These are phyloP conservation scores for Wickerhamiella parazyma DNA, from an alignment of 805 yeast genomes.

Conservation along the genomic window DNA sequence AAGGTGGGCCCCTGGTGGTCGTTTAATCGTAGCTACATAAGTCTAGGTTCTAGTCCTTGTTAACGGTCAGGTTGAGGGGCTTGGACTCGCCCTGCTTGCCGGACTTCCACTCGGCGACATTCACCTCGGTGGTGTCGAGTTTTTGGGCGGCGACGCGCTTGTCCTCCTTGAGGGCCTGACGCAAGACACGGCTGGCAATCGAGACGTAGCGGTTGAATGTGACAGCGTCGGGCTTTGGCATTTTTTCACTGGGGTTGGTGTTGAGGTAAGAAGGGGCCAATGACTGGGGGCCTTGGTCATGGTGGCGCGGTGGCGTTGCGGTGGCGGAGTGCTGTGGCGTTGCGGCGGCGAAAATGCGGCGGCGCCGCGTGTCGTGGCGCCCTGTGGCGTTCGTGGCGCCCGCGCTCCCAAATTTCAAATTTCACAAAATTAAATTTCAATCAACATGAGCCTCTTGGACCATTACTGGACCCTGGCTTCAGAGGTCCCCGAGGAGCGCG, in stretches of 20 bases:
- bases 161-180: constrained; percentile 81
- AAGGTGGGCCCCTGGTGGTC: neutral
- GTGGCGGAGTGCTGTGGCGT: constrained; percentile 1
- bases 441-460: constrained; percentile 31
- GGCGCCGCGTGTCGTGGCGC: neutral
- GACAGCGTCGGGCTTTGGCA: constrained; percentile 21
- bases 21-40: neutral
- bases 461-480: constrained; percentile 67
- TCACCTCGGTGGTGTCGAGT: constrained; percentile 64
- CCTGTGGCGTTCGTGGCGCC: neutral
- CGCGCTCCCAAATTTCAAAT: no score
- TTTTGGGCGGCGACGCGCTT: constrained; percentile 52
- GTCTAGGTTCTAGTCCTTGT: constrained; percentile 8
- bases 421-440: neutral
- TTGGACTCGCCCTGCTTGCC: constrained; percentile 34
- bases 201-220: constrained; percentile 81
- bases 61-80: constrained; percentile 15
- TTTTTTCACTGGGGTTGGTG: constrained; percentile 2
- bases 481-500: constrained; percentile 57
- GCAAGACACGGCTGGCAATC: constrained; percentile 77
- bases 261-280: constrained; percentile 5
- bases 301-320: constrained; percentile 3
- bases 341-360: neutral
- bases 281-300: neutral
- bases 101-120: constrained; percentile 53